Percentiles rank a stretch among this genome's conserved stretches.
phyloP scores from a whole-genome alignment of 2,329 filamentous ascomycete genomes.

The Camptophora hylomeconis region DNA sequence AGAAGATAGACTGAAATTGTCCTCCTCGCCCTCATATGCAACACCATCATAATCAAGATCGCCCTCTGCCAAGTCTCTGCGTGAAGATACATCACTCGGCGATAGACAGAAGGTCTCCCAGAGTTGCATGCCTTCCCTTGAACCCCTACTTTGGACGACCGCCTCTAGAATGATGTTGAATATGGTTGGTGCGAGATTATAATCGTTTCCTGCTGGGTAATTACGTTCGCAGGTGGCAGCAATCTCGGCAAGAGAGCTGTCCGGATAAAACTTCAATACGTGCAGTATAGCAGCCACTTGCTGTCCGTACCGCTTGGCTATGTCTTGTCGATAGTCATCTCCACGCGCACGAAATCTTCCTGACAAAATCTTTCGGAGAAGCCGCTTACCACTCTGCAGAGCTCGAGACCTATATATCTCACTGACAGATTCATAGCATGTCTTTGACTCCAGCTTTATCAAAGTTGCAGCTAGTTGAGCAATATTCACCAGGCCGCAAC shows the following conservation, averaged over 20 bases:
- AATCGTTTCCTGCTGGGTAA: slow-evolving; percentile 10
- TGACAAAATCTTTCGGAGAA: slow-evolving; percentile 10
- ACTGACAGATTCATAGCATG: slow-evolving; percentile 1
- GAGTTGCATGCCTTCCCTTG: slow-evolving; percentile 32
- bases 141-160: slow-evolving; percentile 38
- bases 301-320: too few species aligned
- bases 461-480: slow-evolving; percentile 24
- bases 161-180: slow-evolving; percentile 31
- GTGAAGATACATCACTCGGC: too few species aligned
- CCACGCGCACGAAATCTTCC: too few species aligned
- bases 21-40: too few species aligned
- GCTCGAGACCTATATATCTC: background rate
- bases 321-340: too few species aligned
- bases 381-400: slow-evolving; percentile 4
- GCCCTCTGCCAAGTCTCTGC: too few species aligned
- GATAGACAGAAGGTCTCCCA: slow-evolving; percentile 35
- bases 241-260: slow-evolving; percentile 3
- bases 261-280: slow-evolving; percentile 3
- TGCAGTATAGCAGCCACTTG: too few species aligned
- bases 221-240: slow-evolving; percentile 5
- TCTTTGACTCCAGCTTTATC: slow-evolving; percentile 8
- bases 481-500: slow-evolving; percentile 20
- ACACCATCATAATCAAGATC: too few species aligned
- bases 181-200: slow-evolving; percentile 5
- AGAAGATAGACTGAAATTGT: slow-evolving; percentile 10